Base-by-base conservation (phyloP, 768 basidiomycete genomes). In the Tylopilus subfusipes region DNA sequence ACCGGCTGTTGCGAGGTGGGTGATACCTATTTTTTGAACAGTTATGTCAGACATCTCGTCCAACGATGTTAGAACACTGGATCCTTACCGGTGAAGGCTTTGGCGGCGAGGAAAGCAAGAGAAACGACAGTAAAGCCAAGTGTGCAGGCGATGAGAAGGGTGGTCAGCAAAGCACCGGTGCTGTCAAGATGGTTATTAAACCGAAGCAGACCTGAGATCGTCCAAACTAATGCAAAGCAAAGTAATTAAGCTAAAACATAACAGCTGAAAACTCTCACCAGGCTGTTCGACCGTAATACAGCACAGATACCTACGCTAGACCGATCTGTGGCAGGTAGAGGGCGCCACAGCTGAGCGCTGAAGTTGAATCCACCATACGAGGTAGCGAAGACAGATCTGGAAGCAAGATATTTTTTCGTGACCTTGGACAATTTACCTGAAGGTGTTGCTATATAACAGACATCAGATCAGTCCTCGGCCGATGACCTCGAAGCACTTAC, bases 351-450 rank as follows among this genome's bases (percentile, higher is more conserved):
- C 64, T 67, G 16, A 66, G 48, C 69, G 22, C 64, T 67, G 16
- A 66, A 50, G 53, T 67, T 67, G 60, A 67, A 67, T 25, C 66
- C 65, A 21, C 68, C 66, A 19, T 68, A 69, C n/a, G n/a, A n/a
- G 22, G 66, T 69, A 29, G 48, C 30, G 42, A 67, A 68, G 9
- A 68, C 68, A 29, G 63, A 63, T 19, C 65, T 67, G 34, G n/a
- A 36, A 43, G 10, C 42, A 16, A 30, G 27, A 24, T 12, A 12
- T 42, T 42, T 11, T 29, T n/a, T 5, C 19, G n/a, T 40, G 27
- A 9, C 2, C 19, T 18, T 11, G 16, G 18, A 34, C 8, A 21
- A 44, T 27, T 40, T 27, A 33, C 16, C 52, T 66, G 42, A 63
- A 67, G 7, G 67, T 67, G 38, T 66, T 67, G 33, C 67, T 66